A percentile compares a stretch with the other conserved stretches of the same genome.
Conservation (phyloP, 2,329 filamentous ascomycete genomes). For the Dactylonectria estremocensis region DNA sequence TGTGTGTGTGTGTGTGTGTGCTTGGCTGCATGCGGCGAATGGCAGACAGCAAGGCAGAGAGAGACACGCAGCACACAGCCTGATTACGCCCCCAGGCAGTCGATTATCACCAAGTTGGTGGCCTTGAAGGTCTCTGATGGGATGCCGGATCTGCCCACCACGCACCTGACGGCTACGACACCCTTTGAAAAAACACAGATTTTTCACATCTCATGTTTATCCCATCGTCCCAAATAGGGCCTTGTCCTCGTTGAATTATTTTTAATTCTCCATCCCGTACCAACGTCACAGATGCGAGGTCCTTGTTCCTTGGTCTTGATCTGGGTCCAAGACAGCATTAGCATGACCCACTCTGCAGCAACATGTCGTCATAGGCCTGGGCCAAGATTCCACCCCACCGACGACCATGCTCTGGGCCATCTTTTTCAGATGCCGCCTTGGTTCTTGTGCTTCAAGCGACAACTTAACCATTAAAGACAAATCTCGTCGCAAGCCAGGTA, state of each 20-base stretch:
- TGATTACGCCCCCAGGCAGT: constrained; percentile 3
- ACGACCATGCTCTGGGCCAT: background rate
- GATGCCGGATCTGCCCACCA: background rate
- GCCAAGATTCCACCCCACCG: background rate
- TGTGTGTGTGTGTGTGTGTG: constrained; percentile 9
- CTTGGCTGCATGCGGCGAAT: constrained; percentile 13
- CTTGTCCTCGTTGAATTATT: background rate
- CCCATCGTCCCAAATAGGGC: background rate
- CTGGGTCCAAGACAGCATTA: constrained; percentile 12
- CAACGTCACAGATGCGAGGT: constrained; percentile 10
- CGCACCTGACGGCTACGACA: too few species aligned
- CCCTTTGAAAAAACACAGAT: background rate
- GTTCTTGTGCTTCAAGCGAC: background rate
- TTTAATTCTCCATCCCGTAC: constrained; percentile 7
- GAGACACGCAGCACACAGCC: constrained; percentile 13
- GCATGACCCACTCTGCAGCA: constrained; percentile 17
- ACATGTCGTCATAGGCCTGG: constrained; percentile 30
- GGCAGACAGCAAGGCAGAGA: constrained; percentile 13
- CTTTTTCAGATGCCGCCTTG: background rate
- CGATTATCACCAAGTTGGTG: background rate
- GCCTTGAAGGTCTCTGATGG: background rate
- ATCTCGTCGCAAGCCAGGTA: background rate
- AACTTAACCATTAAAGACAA: background rate
- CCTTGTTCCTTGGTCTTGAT: constrained; percentile 10
- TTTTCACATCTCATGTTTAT: background rate